These are phyloP conservation scores for Diaporthe caulivora DNA, from an alignment of 2,329 filamentous ascomycete genomes.

Conservation along the genomic window DNA sequence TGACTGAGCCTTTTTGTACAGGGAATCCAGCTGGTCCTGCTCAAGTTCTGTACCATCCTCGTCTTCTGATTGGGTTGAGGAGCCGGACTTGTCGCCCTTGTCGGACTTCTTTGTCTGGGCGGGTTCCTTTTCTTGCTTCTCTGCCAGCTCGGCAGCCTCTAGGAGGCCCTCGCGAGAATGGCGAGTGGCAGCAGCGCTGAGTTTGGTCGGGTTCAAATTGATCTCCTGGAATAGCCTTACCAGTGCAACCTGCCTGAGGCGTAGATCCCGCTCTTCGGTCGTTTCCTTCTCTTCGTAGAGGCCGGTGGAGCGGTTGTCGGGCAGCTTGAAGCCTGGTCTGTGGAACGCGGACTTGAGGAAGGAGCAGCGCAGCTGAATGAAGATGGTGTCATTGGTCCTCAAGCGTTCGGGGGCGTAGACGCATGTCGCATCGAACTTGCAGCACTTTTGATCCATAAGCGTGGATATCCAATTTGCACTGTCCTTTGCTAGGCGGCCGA, in stretches of 20 bases:
- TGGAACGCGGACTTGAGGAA: conserved; percentile 82
- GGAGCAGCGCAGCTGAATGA: conserved; percentile 85
- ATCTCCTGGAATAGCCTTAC: conserved; percentile 93
- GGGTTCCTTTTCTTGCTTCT: conserved; percentile 75
- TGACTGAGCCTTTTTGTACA: conserved; percentile 96
- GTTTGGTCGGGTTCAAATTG: conserved; percentile 80
- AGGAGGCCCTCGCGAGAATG: conserved; percentile 88
- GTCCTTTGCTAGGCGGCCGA: conserved; percentile 89
- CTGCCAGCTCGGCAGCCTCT: conserved; percentile 87
- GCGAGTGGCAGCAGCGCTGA: conserved; percentile 80
- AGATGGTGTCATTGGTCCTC: conserved; percentile 93
- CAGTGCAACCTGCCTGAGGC: conserved; percentile 86
- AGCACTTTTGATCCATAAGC: conserved; percentile 90
- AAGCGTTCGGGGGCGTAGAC: conserved; percentile 90
- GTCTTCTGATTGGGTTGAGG: conserved; percentile 68
- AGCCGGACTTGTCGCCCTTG: conserved; percentile 52
- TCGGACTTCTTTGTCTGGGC: conserved; percentile 33
- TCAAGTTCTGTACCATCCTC: conserved; percentile 94
- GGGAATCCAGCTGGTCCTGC: conserved; percentile 91
- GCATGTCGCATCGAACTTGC: conserved; percentile 86
- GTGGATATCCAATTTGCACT: conserved; percentile 92
- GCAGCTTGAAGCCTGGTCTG: conserved; percentile 69
- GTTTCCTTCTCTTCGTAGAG: conserved; percentile 90
- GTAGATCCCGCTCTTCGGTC: conserved; percentile 83
- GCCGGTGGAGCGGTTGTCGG: conserved; percentile 77